Percentiles rank a stretch among this genome's conserved stretches.
Conservation (phyloP, 345 rosid genomes). For the Cardiospermum halicacabum region DNA sequence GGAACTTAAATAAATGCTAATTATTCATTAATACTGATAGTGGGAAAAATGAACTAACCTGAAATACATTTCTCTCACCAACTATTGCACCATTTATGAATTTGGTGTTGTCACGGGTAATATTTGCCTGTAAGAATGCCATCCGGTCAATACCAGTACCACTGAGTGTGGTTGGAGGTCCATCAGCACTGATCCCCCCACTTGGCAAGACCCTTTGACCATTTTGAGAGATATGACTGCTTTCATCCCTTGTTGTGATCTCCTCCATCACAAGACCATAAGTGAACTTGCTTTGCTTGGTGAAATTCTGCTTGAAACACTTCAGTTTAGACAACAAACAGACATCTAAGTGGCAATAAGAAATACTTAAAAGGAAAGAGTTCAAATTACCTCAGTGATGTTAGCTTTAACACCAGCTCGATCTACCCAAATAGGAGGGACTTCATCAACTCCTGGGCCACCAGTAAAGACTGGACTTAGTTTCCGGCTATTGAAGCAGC, state of each 20-base stretch:
- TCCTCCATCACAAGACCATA: constrained; percentile 99
- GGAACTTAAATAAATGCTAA: neutral
- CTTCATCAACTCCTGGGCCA: constrained; percentile 97
- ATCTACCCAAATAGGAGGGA: constrained; percentile 99
- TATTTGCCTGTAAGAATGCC: constrained; percentile 91
- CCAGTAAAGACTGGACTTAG: constrained; percentile 98
- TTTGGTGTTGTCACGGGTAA: constrained; percentile 95
- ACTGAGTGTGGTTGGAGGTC: constrained; percentile 98
- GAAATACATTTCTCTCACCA: constrained; percentile 94
- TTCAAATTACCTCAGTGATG: constrained; percentile 74
- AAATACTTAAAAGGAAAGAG: neutral
- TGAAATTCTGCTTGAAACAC: constrained; percentile 63
- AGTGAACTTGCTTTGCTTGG: constrained; percentile 96
- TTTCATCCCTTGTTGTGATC: constrained; percentile 95
- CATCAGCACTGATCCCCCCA: constrained; percentile 98
- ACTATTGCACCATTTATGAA: constrained; percentile 95
- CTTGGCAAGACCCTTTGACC: constrained; percentile 95
- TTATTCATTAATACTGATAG: neutral
- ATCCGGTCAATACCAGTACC: constrained; percentile 91
- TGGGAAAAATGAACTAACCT: constrained; percentile 45
- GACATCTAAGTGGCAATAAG: constrained; percentile 1
- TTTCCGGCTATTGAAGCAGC: constrained; percentile 95
- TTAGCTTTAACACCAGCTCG: constrained; percentile 93
- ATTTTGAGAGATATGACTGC: constrained; percentile 78
- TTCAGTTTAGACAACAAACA: constrained; percentile 11